Percentiles rank a stretch among this genome's conserved stretches.
phyloP scores from a whole-genome alignment of 1,139 yeast genomes.

The Yamadazyma atmosphaerica region DNA sequence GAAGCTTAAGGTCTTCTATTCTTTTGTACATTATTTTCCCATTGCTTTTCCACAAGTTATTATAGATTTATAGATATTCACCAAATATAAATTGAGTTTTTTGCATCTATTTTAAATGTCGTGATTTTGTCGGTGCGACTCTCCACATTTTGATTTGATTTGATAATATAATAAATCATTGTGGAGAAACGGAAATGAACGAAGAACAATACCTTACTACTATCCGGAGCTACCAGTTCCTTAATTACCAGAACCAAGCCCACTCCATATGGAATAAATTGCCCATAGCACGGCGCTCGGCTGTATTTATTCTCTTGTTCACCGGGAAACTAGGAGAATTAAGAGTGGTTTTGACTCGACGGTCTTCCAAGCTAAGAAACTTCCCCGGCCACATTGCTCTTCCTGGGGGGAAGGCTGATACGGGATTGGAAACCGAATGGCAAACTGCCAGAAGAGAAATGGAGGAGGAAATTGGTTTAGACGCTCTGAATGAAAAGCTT shows the following conservation, averaged over 20 bases:
- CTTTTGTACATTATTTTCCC: constrained; percentile 1
- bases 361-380: constrained; percentile 65
- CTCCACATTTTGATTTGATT: too few relatives aligned
- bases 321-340: constrained; percentile 72
- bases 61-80: background rate
- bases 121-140: background rate
- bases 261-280: constrained; percentile 57
- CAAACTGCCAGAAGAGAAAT: constrained; percentile 79
- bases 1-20: constrained; percentile 15
- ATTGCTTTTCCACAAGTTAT: background rate
- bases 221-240: constrained; percentile 23
- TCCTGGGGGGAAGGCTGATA: constrained; percentile 88
- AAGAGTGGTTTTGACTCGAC: constrained; percentile 71
- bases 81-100: background rate
- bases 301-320: constrained; percentile 72
- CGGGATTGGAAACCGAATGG: constrained; percentile 63
- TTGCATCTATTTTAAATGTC: background rate
- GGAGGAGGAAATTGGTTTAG: constrained; percentile 82
- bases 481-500: constrained; percentile 47
- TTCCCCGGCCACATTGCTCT: constrained; percentile 88
- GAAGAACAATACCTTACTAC: constrained; percentile 1
- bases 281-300: constrained; percentile 66
- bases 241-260: constrained; percentile 27
- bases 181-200: too few relatives aligned
- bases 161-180: too few relatives aligned